Percentiles rank a stretch among this genome's conserved stretches.
Evolutionary conservation across 495 filamentous ascomycete genomes (phyloP).

Genomic region (Penicillium subrubescens): DNA sequence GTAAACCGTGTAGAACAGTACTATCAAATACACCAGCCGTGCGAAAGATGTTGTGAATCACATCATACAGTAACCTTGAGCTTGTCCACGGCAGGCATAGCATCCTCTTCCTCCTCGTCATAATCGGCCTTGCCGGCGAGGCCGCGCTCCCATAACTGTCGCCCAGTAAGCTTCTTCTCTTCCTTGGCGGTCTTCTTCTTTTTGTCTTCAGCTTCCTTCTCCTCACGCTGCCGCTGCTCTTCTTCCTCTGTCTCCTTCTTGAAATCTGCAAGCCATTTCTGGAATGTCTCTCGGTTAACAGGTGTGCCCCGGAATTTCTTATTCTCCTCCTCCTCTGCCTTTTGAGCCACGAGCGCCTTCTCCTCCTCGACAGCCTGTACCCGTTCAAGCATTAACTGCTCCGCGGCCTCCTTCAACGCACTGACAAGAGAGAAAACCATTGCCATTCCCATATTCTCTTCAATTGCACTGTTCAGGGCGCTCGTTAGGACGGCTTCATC

Average conservation of each 20-base stretch:
- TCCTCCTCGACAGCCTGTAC: constrained; percentile 59
- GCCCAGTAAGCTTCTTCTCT: constrained; percentile 74
- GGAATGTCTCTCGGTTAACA: constrained; percentile 82
- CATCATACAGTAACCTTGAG: constrained; percentile 62
- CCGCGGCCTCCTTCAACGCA: constrained; percentile 83
- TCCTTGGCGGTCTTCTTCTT: constrained; percentile 59
- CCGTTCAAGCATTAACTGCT: constrained; percentile 74
- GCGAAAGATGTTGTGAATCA: constrained; percentile 21
- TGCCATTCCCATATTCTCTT: constrained; percentile 94
- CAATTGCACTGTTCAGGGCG: constrained; percentile 67
- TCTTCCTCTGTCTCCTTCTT: constrained; percentile 74
- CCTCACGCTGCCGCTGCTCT: constrained; percentile 62
- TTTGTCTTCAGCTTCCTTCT: constrained; percentile 75
- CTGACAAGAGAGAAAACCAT: constrained; percentile 94
- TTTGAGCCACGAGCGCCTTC: constrained; percentile 65
- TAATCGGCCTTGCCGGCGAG: constrained; percentile 74
- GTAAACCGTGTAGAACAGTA: not conserved
- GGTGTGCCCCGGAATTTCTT: constrained; percentile 91
- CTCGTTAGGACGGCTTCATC: constrained; percentile 75
- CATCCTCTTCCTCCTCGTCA: constrained; percentile 65
- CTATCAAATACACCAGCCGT: constrained; percentile 10
- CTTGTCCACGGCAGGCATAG: constrained; percentile 62
- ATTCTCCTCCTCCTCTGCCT: constrained; percentile 89
- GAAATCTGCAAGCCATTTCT: constrained; percentile 80
- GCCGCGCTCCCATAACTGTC: constrained; percentile 82